Conservation (phyloP, 2,329 filamentous ascomycete species). For the Pseudogymnoascus sp. region DNA sequence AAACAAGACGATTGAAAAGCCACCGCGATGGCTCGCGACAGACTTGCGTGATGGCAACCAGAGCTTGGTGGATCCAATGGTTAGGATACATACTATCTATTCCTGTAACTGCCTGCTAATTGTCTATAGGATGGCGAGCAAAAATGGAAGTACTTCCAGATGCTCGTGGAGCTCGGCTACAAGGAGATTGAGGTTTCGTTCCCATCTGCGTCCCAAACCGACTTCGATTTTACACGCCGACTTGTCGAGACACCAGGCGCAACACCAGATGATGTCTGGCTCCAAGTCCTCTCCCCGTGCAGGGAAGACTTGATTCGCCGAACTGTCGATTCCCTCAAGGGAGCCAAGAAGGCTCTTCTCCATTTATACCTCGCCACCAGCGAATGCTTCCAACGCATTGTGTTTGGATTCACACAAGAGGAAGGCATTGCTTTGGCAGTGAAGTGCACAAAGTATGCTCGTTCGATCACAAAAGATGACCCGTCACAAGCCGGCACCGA, state of each 20-base stretch:
- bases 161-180: slow-evolving; percentile 86
- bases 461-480: slow-evolving; percentile 81
- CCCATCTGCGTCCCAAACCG: slow-evolving; percentile 86
- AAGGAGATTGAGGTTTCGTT: slow-evolving; percentile 98
- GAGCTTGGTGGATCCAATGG: slow-evolving; percentile 87
- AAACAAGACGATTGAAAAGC: slow-evolving; percentile 58
- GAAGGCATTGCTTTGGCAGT: slow-evolving; percentile 76
- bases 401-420: slow-evolving; percentile 81
- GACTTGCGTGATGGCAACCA: slow-evolving; percentile 91
- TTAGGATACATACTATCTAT: slow-evolving; percentile 34
- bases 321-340: slow-evolving; percentile 81
- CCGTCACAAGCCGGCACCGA: slow-evolving; percentile 47
- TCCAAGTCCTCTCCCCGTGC: slow-evolving; percentile 89
- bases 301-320: slow-evolving; percentile 82
- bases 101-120: not conserved
- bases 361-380: slow-evolving; percentile 96
- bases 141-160: slow-evolving; percentile 92
- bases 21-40: slow-evolving; percentile 84
- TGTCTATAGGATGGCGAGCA: slow-evolving; percentile 71
- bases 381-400: slow-evolving; percentile 85
- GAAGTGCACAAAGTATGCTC: slow-evolving; percentile 75
- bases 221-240: slow-evolving; percentile 88
- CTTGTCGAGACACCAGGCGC: slow-evolving; percentile 77
- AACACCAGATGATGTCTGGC: slow-evolving; percentile 79
- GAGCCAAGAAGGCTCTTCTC: slow-evolving; percentile 86